Evolutionary conservation across 2,329 filamentous ascomycete species (phyloP), one percentile per base, ranked within the genome.

Genomic region (Tothia fuscella): DNA sequence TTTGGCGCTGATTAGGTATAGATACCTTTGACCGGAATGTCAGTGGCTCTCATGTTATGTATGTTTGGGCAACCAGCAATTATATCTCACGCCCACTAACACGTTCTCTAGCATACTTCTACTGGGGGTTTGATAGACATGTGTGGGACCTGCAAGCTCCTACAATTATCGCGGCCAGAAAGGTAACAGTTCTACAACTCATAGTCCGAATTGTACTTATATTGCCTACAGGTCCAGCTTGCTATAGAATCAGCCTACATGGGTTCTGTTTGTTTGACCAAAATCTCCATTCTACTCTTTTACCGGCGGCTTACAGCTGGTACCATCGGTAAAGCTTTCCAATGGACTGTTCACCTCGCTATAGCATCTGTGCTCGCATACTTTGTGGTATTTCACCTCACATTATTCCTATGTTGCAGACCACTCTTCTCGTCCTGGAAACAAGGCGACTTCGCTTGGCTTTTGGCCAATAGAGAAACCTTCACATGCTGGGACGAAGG

Each of bases 161-260:
- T 10, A 24, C 26, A 14, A 9, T 36, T 13, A 36, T 36, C 2
- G 26, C 14, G 4, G n/a, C 21, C 6, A 20, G 26, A 5, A 28
- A 39, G 37, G 37, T 30, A 39, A n/a, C n/a, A n/a, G n/a, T n/a
- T n/a, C n/a, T n/a, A n/a, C n/a, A n/a, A n/a, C n/a, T n/a, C n/a
- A n/a, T n/a, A n/a, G n/a, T n/a, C n/a, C n/a, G n/a, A n/a, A n/a
- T n/a, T n/a, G n/a, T n/a, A n/a, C n/a, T n/a, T n/a, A n/a, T n/a
- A n/a, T n/a, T n/a, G 10, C 14, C 14, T 10, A 16, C 46, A 50
- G 41, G 47, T 50, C 12, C 47, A 47, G 6, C 32, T 49, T 22
- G 46, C 46, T 4, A 46, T 49, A 22, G 46, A 49, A 36, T 31
- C 41, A 4, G 43, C 63, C 5, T 50, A 50, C 30, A 31, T 50